These are phyloP conservation scores for Krasilnikovozyma curviuscula DNA, from an alignment of 768 basidiomycete species.

Conservation along the genomic window DNA sequence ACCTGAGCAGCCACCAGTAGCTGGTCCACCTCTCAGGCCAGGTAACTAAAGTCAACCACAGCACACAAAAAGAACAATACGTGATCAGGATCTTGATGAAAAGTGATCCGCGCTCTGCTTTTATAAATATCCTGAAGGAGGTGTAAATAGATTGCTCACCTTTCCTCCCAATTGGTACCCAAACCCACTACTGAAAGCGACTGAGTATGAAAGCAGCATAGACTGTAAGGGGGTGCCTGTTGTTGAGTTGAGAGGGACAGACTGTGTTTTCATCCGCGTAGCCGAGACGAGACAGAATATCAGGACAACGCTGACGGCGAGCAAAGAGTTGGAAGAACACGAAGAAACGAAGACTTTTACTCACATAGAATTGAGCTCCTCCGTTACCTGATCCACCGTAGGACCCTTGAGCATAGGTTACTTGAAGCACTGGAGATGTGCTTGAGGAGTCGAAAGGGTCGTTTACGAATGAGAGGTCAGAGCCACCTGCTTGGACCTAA, in stretches of 20 bases:
- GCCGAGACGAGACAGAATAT: background rate
- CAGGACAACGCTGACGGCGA: background rate
- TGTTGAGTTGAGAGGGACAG: constrained; percentile 40
- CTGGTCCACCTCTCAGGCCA: constrained; percentile 49
- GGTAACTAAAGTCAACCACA: constrained; percentile 35
- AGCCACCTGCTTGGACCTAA: constrained; percentile 15
- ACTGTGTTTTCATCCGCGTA: background rate
- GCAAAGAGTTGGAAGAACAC: background rate
- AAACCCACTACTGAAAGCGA: constrained; percentile 47
- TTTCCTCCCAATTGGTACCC: constrained; percentile 56
- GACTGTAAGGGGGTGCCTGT: constrained; percentile 37
- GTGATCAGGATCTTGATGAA: background rate
- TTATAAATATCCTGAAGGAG: too few species aligned
- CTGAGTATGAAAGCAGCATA: constrained; percentile 54
- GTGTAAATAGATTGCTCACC: background rate
- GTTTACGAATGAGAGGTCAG: constrained; percentile 41
- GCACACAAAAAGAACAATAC: background rate
- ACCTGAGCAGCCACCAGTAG: constrained; percentile 46
- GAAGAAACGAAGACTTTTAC: background rate
- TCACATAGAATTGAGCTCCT: constrained; percentile 42
- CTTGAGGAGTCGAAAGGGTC: constrained; percentile 45
- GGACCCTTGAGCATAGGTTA: constrained; percentile 44
- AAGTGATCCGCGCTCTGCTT: too few species aligned
- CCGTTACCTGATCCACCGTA: constrained; percentile 36
- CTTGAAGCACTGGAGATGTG: constrained; percentile 33